Base-by-base conservation (phyloP, 2,329 filamentous ascomycete genomes). In the Alternaria gaisen region DNA sequence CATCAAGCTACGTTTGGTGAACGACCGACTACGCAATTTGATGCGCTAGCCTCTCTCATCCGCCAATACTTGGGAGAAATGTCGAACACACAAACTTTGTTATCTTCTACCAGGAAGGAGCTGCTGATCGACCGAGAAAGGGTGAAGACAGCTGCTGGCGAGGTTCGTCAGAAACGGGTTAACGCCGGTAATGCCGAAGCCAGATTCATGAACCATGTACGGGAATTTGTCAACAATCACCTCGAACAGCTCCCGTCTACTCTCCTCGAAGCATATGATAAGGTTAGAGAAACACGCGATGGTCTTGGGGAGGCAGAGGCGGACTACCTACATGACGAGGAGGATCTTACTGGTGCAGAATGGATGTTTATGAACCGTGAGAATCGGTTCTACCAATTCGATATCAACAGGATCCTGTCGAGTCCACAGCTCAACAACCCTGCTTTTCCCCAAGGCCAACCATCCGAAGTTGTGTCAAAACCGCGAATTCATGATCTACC, bases 351-450 rank as follows among this genome's bases (percentile, higher is more conserved):
- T 1, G 71, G 63, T 1, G 16, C 43, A 4, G 71, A 72, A 47
- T 72, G 70, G 70, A 46, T 3, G 9, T 70, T 66, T 41, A 56
- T 63, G 52, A 63, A 66, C 3, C 58, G 61, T 20, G 71, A 73
- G 32, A 60, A 53, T 10, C 53, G 58, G 9, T 64, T 72, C 10
- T 73, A 72, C 20, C 68, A 71, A 22, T 64, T 60, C 38, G 63
- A 67, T 16, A 18, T 69, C 8, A 42, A 44, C 5, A 36, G 53
- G 51, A 18, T 41, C 57, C 3, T 64, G 46, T 30, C 11, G 7
- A 30, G 34, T n/a, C 30, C 9, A n/a, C 42, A 12, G 20, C n/a
- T 18, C 3, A 10, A 10, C 28, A 10, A 24, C 3, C 0, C 16
- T 20, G 16, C 20, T n/a, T 7, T 11, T 9, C 11, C 1, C 3